A percentile compares a stretch with the other conserved stretches of the same genome.
These are phyloP conservation scores for Phoma herbarum DNA, from an alignment of 2,329 filamentous ascomycete species.

Conservation along the genomic window DNA sequence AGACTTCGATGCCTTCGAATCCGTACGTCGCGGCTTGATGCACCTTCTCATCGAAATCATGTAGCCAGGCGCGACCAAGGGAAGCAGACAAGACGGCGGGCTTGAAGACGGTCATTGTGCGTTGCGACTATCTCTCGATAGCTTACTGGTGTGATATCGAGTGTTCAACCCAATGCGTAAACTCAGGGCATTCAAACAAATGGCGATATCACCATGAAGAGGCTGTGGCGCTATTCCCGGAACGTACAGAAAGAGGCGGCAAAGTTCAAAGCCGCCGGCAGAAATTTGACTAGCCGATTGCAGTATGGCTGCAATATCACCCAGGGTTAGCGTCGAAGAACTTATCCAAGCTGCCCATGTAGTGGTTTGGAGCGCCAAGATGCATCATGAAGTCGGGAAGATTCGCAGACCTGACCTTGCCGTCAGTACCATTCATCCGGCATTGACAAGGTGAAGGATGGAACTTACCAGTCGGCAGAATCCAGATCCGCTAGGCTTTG, in stretches of 20 bases:
- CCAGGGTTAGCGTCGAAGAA: not conserved
- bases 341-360: not conserved
- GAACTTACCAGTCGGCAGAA: conserved; percentile 4
- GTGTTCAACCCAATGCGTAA: not conserved
- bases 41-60: conserved; percentile 13
- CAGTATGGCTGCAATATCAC: not conserved
- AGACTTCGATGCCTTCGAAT: conserved; percentile 15
- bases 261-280: not conserved
- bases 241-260: not conserved
- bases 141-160: not conserved
- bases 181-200: not conserved
- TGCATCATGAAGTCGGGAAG: conserved; percentile 6
- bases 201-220: not conserved
- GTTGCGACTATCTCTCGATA: not conserved
- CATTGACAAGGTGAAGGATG: too few relatives aligned
- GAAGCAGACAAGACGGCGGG: conserved; percentile 14
- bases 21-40: conserved; percentile 6
- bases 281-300: not conserved
- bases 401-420: not conserved
- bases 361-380: conserved; percentile 2
- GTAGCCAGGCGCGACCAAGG: conserved; percentile 12
- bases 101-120: conserved; percentile 5
- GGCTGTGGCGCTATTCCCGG: not conserved
- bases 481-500: conserved; percentile 5
- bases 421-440: not conserved